Conservation (phyloP, 352 stramenopile species). For the Pythium sukuiense region DNA sequence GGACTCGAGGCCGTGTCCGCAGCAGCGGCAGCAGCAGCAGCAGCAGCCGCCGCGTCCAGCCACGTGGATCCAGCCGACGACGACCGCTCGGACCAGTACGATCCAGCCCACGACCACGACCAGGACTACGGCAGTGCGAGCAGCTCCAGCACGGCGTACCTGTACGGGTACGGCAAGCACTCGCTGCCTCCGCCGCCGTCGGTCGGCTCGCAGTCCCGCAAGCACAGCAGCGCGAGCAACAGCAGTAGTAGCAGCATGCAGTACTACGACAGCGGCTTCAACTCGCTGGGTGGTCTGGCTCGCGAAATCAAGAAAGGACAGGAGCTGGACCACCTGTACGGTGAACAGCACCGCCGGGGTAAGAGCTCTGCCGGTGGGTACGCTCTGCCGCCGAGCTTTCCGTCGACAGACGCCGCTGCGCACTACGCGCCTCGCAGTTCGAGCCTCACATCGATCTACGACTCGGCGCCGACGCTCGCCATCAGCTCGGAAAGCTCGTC, state of each 20-base stretch:
- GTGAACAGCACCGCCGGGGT: conserved; percentile 15
- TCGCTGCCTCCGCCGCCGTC: conserved; percentile 14
- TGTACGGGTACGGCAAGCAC: conserved; percentile 26
- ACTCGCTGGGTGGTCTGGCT: conserved; percentile 19
- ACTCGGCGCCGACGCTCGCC: conserved; percentile 19
- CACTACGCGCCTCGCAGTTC: conserved; percentile 20
- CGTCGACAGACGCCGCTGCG: conserved; percentile 14
- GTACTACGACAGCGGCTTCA: conserved; percentile 26
- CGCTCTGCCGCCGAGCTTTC: conserved; percentile 25
- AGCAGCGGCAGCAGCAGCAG: conserved; percentile 8
- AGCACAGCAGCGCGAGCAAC: conserved; percentile 15
- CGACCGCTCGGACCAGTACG: conserved; percentile 15
- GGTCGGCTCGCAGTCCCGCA: conserved; percentile 15
- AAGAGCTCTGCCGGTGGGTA: conserved; percentile 13
- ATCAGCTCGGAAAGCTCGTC: conserved; percentile 30
- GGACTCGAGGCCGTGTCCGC: conserved; percentile 18
- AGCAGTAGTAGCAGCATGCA: conserved; percentile 2
- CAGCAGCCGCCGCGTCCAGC: background rate
- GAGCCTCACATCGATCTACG: conserved; percentile 21
- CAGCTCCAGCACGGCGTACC: conserved; percentile 14
- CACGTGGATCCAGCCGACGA: conserved; percentile 4
- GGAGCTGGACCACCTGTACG: conserved; percentile 23
- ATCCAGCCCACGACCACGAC: conserved; percentile 14
- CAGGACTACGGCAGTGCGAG: conserved; percentile 10
- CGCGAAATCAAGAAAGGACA: conserved; percentile 25